Base-by-base conservation (phyloP, 768 basidiomycete genomes). In the button mushroom (Agaricus bisporus) region DNA sequence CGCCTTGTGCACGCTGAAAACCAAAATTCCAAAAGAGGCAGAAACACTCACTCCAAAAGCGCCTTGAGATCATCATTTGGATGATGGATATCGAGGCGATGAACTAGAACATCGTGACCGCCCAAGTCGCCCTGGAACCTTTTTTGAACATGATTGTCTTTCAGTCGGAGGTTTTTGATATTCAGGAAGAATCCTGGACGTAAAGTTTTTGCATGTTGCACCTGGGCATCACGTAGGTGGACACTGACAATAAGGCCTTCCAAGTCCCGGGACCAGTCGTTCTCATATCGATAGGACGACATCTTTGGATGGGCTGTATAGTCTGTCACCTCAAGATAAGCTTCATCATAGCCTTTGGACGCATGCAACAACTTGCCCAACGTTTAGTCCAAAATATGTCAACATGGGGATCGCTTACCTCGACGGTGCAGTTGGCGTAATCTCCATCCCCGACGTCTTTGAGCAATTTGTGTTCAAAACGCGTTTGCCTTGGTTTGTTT, bases 281-380 rank as follows among this genome's bases (percentile, higher is more conserved):
- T 65, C 9, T 67, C 58, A 10, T 64, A 57, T 17, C 60, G 53
- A 3, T 63, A 54, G n/a, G 64, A 56, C 4, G 67, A 60, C 35
- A 85, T 66, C 48, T 75, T 66, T 3, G 71, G 59, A 49, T 83
- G 75, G 3, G 67, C 62, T 1, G 84, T 84, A 60, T 86, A 88
- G 63, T 88, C 86, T 7, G 85, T 86, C 29, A 83, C 78, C 56
- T 77, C 82, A 37, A 86, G 64, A 46, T 68, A 72, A 4, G 73
- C 65, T 22, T 63, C 62, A 25, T 68, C 63, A 28, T 60, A 46
- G 20, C 63, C 58, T 41, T 70, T 66, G 17, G 64, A 57, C 17
- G 70, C 56, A 55, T 75, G 71, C 3, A 86, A 65, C 32, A 84
- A 63, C 85, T 86, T 22, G 52, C 12, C 49, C 18, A 25, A 22